These are phyloP conservation scores for Lactarius psammicola DNA, from an alignment of 768 basidiomycete species.

Conservation along the genomic window DNA sequence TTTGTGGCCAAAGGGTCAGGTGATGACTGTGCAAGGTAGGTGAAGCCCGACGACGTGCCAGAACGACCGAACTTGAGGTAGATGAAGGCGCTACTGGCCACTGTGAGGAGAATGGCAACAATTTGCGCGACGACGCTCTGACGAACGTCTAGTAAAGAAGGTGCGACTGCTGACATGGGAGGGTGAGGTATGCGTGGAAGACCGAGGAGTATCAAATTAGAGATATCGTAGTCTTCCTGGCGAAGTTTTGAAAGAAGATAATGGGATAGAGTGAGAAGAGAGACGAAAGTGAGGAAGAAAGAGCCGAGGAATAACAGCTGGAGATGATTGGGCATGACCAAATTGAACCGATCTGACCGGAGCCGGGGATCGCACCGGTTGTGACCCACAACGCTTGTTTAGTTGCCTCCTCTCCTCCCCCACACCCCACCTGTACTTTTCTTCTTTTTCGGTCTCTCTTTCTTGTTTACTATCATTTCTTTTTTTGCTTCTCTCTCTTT, in stretches of 20 bases:
- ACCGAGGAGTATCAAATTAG: constrained; percentile 62
- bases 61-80: constrained; percentile 48
- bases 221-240: constrained; percentile 56
- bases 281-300: constrained; percentile 46
- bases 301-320: constrained; percentile 58
- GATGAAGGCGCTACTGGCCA: constrained; percentile 50
- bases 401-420: constrained; percentile 10
- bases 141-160: constrained; percentile 35
- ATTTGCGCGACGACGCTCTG: constrained; percentile 44
- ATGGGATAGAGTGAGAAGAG: constrained; percentile 48
- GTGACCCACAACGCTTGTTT: constrained; percentile 14
- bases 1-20: constrained; percentile 13
- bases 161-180: constrained; percentile 19
- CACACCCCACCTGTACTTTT: neutral
- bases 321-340: constrained; percentile 52
- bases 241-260: constrained; percentile 45
- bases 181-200: constrained; percentile 37
- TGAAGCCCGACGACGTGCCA: constrained; percentile 36
- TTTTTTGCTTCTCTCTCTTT: constrained; percentile 22
- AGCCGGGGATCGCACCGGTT: constrained; percentile 1
- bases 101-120: constrained; percentile 50
- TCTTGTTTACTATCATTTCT: constrained; percentile 27
- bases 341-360: constrained; percentile 3
- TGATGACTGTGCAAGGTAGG: neutral
- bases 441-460: constrained; percentile 27